Percentiles rank a stretch among this genome's conserved stretches.
These are phyloP conservation scores for Metarhizium brunneum DNA, from an alignment of 2,329 filamentous ascomycete species.

Conservation along the genomic window DNA sequence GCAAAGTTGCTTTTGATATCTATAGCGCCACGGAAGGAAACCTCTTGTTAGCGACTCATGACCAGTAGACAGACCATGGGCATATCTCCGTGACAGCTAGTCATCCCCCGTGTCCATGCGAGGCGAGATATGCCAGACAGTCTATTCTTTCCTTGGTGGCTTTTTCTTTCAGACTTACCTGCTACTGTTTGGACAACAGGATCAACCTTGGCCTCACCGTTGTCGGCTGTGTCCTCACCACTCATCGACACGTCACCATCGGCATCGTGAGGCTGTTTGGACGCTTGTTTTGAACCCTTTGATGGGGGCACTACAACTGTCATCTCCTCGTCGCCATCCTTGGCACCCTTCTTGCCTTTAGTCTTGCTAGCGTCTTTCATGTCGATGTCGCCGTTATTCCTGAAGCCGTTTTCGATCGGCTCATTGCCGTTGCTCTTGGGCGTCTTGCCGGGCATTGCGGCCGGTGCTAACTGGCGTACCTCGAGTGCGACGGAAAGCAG, in stretches of 20 bases:
- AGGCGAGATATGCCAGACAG: no score
- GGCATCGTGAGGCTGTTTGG: slow-evolving; percentile 46
- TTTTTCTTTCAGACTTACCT: slow-evolving; percentile 33
- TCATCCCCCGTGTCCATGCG: not conserved
- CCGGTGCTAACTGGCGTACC: slow-evolving; percentile 3
- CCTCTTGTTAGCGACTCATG: slow-evolving; percentile 8
- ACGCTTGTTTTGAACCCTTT: slow-evolving; percentile 52
- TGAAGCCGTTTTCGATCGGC: slow-evolving; percentile 58
- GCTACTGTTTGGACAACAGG: slow-evolving; percentile 49
- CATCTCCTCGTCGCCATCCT: slow-evolving; percentile 70
- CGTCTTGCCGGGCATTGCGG: slow-evolving; percentile 61
- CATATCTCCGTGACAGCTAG: not conserved
- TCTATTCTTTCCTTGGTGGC: not conserved
- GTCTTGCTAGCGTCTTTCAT: slow-evolving; percentile 61
- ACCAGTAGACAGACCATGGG: not conserved
- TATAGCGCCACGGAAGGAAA: slow-evolving; percentile 27
- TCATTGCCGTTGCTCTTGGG: slow-evolving; percentile 64
- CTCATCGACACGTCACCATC: slow-evolving; percentile 68
- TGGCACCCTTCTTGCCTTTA: slow-evolving; percentile 53
- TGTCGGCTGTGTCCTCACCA: slow-evolving; percentile 45
- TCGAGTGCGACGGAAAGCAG: not conserved
- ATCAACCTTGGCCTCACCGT: slow-evolving; percentile 47
- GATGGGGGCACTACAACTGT: slow-evolving; percentile 70
- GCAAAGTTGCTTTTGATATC: slow-evolving; percentile 94
- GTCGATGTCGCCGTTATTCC: slow-evolving; percentile 54